Evolutionary conservation across 2,329 filamentous ascomycete genomes (phyloP).

Genomic region (Ceratocystis papillata): DNA sequence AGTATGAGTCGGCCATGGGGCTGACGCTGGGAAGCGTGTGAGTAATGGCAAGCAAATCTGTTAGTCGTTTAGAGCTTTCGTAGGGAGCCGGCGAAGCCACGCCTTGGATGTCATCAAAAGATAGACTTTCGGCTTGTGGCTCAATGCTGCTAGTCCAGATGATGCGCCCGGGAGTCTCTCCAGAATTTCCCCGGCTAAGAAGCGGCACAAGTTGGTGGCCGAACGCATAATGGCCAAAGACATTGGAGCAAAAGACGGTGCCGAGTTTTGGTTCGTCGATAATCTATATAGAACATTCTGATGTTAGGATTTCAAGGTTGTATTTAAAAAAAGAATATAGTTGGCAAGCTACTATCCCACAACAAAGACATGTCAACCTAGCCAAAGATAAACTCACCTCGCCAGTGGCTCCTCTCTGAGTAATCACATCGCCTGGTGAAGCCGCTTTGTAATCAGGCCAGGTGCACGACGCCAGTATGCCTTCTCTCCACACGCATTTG

Average conservation of each 20-base stretch:
- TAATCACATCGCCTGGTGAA: slow-evolving; percentile 32
- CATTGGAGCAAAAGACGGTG: slow-evolving; percentile 77
- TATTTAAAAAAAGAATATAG: neutral
- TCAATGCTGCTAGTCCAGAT: slow-evolving; percentile 85
- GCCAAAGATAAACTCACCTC: slow-evolving; percentile 1
- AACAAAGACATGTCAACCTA: neutral
- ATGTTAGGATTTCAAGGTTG: neutral
- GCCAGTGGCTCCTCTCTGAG: slow-evolving; percentile 11
- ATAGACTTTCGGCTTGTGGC: slow-evolving; percentile 44
- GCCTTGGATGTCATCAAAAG: slow-evolving; percentile 64
- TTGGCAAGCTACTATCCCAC: neutral
- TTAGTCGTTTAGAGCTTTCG: slow-evolving; percentile 77
- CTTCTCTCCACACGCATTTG: slow-evolving; percentile 41
- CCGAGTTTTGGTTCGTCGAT: slow-evolving; percentile 49
- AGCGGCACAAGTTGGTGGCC: slow-evolving; percentile 69
- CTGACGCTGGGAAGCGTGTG: slow-evolving; percentile 52
- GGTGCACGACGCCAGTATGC: slow-evolving; percentile 57
- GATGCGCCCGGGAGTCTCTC: slow-evolving; percentile 49
- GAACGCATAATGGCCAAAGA: slow-evolving; percentile 92
- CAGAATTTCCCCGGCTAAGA: slow-evolving; percentile 41
- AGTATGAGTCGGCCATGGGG: slow-evolving; percentile 31
- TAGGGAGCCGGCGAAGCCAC: slow-evolving; percentile 56
- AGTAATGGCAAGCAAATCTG: slow-evolving; percentile 71
- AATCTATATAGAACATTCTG: neutral
- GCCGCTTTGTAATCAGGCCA: slow-evolving; percentile 70